Base-by-base conservation (phyloP, 805 yeast genomes). In the Spathaspora girioi region DNA sequence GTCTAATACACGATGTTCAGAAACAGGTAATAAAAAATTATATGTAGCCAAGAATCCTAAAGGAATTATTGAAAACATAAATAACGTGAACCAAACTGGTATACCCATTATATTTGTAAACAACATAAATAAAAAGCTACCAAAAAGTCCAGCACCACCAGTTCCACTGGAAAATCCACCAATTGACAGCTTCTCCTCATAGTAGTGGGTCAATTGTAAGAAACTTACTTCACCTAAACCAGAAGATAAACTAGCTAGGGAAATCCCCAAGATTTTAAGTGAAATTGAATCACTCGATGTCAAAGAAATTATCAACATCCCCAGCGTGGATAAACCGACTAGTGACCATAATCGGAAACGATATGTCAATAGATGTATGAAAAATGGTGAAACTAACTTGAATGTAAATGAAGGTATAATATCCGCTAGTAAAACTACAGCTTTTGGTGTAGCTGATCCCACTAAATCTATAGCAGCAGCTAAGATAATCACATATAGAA, bases 141-240 rank as follows among this genome's bases (percentile, higher is more conserved):
- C 99, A 17, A 81, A 78, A 5, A 93, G 66, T 0, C 99, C 99
- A 1, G 99, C 98, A 17, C 90, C 96, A 2, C 99, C 98, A 0
- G 98, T 93, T 1, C 99, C 99, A 7, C 91, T 81, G 18, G 96
- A 87, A 82, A 96, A 93, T 0, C 96, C 97, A 47, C 85, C 82
- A 45, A 93, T 71, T 3, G 96, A 75, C n/a, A 64, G 57, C 15
- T 75, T 74, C 17, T 75, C 77, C n/a, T 56, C 50, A 65, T 83
- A 90, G 59, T 75, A 86, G 63, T 92, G 97, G 1, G 97, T 89
- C 66, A 93, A 70, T 64, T 89, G 96, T 43, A 93, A 69, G 57
- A 93, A 93, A 0, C 97, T 89, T 5, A 88, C 73, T 64, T 93
- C 99, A 0, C 99, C 99, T 20, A 92, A 69, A 0, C 98, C 98